Percentiles rank a stretch among this genome's conserved stretches.
Conservation (phyloP, 148 eudicot species). For the Selenicereus undatus region DNA sequence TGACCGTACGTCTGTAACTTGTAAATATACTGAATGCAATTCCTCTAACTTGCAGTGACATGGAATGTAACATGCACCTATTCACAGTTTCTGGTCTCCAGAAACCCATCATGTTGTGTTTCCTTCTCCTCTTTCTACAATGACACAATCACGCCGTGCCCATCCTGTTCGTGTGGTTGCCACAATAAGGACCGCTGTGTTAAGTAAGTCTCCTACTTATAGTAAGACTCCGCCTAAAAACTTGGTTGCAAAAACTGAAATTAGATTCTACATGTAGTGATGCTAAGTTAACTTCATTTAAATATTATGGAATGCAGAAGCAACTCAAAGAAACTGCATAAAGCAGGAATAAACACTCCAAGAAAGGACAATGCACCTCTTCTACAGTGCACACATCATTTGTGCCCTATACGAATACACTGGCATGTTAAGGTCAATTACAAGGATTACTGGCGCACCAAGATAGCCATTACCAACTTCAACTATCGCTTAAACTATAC, state of each 20-base stretch:
- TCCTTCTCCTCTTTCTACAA: conserved; percentile 82
- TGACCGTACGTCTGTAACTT: neutral
- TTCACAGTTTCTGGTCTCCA: conserved; percentile 60
- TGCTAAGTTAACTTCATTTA: neutral
- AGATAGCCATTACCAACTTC: conserved; percentile 55
- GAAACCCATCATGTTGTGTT: conserved; percentile 65
- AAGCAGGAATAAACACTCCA: conserved; percentile 47
- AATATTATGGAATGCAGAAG: conserved; percentile 32
- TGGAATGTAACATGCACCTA: conserved; percentile 89
- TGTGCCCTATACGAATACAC: conserved; percentile 63
- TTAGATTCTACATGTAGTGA: neutral
- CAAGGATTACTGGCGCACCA: conserved; percentile 58
- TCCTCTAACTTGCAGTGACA: conserved; percentile 56
- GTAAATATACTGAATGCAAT: conserved; percentile 2
- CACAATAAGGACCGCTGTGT: conserved; percentile 50
- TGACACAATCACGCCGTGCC: conserved; percentile 68
- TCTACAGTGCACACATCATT: conserved; percentile 59
- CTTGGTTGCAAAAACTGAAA: neutral
- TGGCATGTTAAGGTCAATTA: conserved; percentile 68
- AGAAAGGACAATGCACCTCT: conserved; percentile 41
- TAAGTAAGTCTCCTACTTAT: conserved; percentile 28
- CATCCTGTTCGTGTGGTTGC: conserved; percentile 76
- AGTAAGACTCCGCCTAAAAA: neutral
- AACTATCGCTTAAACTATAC: conserved; percentile 54
- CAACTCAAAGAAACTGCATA: conserved; percentile 37